These are phyloP conservation scores for Priceomyces haplophilus DNA, from an alignment of 805 yeast genomes.

Conservation along the genomic window DNA sequence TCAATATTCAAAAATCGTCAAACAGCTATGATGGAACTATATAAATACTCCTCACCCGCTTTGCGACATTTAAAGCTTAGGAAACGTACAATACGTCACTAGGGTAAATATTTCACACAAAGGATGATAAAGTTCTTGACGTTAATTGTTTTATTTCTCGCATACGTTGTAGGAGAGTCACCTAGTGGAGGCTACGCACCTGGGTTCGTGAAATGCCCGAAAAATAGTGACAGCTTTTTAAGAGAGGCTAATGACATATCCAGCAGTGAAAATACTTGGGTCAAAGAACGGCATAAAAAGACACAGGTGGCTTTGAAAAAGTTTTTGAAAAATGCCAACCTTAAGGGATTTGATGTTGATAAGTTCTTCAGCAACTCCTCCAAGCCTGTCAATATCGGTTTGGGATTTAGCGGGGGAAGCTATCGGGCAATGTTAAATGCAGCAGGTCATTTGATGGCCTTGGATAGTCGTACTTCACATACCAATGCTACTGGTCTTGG, in stretches of 20 bases:
- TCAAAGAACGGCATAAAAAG: constrained; percentile 20
- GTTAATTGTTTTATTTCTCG: background rate
- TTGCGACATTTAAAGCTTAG: too few species aligned
- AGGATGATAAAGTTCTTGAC: background rate
- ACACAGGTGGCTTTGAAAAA: constrained; percentile 21
- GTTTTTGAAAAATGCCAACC: constrained; percentile 20
- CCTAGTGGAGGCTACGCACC: constrained; percentile 31
- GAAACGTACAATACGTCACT: too few species aligned
- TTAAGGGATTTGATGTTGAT: constrained; percentile 21
- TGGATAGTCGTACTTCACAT: constrained; percentile 64
- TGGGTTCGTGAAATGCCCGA: constrained; percentile 26
- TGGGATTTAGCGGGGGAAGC: constrained; percentile 42
- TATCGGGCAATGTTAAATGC: constrained; percentile 59
- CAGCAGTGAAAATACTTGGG: constrained; percentile 22
- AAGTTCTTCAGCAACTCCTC: constrained; percentile 16
- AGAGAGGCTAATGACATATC: constrained; percentile 27
- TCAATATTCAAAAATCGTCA: too few species aligned
- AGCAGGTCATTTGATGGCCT: constrained; percentile 78
- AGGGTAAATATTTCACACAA: too few species aligned
- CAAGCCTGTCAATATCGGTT: constrained; percentile 23
- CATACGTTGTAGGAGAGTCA: constrained; percentile 12
- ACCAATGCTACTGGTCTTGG: constrained; percentile 58
- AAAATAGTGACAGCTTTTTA: constrained; percentile 14
- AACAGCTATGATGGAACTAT: too few species aligned
- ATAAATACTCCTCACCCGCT: too few species aligned